phyloP scores from a whole-genome alignment of 129 eudicot species.

The Smallanthus sonchifolius region DNA sequence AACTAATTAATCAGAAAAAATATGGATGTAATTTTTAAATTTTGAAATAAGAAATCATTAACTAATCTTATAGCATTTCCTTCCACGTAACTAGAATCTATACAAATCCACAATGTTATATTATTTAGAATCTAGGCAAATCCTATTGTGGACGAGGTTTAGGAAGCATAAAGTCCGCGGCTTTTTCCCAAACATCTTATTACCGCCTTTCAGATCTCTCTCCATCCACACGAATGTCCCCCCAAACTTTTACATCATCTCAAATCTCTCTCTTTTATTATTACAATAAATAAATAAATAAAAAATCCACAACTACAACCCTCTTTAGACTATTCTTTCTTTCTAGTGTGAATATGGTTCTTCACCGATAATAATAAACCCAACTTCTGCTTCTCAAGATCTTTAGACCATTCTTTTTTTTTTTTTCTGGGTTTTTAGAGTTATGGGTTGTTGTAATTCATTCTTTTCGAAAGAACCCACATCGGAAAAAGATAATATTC shows the following conservation, averaged over 20 bases:
- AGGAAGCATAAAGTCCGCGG: too few relatives aligned
- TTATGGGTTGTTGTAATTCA: slow-evolving; percentile 61
- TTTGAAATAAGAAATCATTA: too few relatives aligned
- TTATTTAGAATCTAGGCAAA: too few relatives aligned
- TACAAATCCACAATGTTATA: too few relatives aligned
- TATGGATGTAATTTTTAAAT: too few relatives aligned
- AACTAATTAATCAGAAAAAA: too few relatives aligned
- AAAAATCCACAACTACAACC: too few relatives aligned
- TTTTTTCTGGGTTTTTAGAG: background rate
- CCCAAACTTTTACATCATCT: slow-evolving; percentile 15
- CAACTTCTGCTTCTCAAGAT: slow-evolving; percentile 2
- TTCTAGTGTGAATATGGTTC: slow-evolving; percentile 22
- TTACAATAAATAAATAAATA: background rate
- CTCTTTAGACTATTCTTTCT: background rate
- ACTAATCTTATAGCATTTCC: too few relatives aligned
- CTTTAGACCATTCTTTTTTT: slow-evolving; percentile 20
- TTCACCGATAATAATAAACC: background rate
- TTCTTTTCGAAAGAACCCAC: slow-evolving; percentile 27
- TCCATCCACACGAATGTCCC: slow-evolving; percentile 29
- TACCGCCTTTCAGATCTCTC: slow-evolving; percentile 27
- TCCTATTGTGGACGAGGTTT: too few relatives aligned
- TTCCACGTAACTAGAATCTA: too few relatives aligned
- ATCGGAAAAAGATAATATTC: slow-evolving; percentile 25
- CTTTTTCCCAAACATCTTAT: background rate
- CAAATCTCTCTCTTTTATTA: background rate